Conservation (phyloP, 2,329 filamentous ascomycete genomes). For the Podosphaera xanthii region DNA sequence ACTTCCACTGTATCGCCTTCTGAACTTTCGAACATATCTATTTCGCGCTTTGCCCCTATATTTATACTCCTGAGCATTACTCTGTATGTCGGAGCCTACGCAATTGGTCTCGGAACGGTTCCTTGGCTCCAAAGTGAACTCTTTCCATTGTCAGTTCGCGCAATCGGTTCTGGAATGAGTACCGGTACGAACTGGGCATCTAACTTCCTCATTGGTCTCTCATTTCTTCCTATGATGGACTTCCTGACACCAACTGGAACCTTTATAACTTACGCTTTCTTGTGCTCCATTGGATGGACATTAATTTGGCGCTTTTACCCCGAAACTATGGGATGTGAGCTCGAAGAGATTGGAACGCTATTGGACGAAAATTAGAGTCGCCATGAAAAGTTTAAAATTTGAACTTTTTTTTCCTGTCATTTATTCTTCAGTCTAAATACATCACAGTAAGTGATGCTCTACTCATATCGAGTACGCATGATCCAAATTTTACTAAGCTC, state of each 20-base stretch:
- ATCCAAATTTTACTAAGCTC: too few relatives aligned
- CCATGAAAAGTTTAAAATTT: slow-evolving; percentile 18
- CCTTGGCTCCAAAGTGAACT: slow-evolving; percentile 94
- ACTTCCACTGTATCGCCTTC: slow-evolving; percentile 11
- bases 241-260: slow-evolving; percentile 49
- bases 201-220: slow-evolving; percentile 69
- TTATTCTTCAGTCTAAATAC: neutral
- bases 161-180: slow-evolving; percentile 46
- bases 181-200: slow-evolving; percentile 74
- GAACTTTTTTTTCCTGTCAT: neutral
- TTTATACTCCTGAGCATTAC: slow-evolving; percentile 55
- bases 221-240: slow-evolving; percentile 76
- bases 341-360: slow-evolving; percentile 48
- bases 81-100: slow-evolving; percentile 67
- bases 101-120: slow-evolving; percentile 71
- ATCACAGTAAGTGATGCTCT: neutral
- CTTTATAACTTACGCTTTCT: slow-evolving; percentile 53
- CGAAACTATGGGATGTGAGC: slow-evolving; percentile 57
- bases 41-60: slow-evolving; percentile 20
- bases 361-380: slow-evolving; percentile 56
- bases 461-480: too few relatives aligned
- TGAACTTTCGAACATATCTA: slow-evolving; percentile 7
- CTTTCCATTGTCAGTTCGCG: slow-evolving; percentile 55
- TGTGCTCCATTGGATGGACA: slow-evolving; percentile 48
- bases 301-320: slow-evolving; percentile 58